Percentiles rank a stretch among this genome's conserved stretches.
phyloP scores from a whole-genome alignment of 768 basidiomycete genomes.

The Chalciporus sphaerocephalus region DNA sequence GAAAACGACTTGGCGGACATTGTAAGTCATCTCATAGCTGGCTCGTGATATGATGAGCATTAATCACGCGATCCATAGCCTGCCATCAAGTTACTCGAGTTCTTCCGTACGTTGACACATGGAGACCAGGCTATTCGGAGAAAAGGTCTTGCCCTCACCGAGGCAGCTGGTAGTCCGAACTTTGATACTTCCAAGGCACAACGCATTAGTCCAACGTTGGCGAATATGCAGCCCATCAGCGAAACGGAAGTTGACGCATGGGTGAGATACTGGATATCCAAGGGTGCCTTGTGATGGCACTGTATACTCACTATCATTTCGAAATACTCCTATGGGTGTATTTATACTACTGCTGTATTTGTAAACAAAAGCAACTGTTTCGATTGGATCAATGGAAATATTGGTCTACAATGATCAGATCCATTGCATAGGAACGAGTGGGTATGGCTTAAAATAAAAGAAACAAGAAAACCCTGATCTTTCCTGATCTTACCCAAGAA shows the following conservation, averaged over 20 bases:
- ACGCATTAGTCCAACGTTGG: conserved; percentile 21
- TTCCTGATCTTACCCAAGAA: too few species aligned
- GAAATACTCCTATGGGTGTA: too few species aligned
- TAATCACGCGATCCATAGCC: conserved; percentile 20
- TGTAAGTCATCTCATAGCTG: conserved; percentile 20
- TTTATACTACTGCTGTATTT: too few species aligned
- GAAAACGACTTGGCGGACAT: conserved; percentile 29
- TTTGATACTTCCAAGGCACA: conserved; percentile 15
- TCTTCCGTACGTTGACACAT: conserved; percentile 24
- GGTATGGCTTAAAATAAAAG: too few species aligned
- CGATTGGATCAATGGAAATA: too few species aligned
- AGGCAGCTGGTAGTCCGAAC: conserved; percentile 20
- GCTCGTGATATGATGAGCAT: background rate
- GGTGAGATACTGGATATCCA: conserved; percentile 25
- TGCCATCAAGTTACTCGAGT: conserved; percentile 33
- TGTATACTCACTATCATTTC: too few species aligned
- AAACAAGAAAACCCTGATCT: too few species aligned
- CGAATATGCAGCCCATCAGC: conserved; percentile 24
- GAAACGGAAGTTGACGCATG: conserved; percentile 21
- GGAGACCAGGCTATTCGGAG: conserved; percentile 14
- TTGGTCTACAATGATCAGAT: too few species aligned
- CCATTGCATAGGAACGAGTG: too few species aligned
- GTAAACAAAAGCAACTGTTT: too few species aligned
- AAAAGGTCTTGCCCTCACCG: background rate
- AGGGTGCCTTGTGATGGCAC: conserved; percentile 16